phyloP scores from a whole-genome alignment of 345 rosid species.

The Rhodomyrtus tomentosa region DNA sequence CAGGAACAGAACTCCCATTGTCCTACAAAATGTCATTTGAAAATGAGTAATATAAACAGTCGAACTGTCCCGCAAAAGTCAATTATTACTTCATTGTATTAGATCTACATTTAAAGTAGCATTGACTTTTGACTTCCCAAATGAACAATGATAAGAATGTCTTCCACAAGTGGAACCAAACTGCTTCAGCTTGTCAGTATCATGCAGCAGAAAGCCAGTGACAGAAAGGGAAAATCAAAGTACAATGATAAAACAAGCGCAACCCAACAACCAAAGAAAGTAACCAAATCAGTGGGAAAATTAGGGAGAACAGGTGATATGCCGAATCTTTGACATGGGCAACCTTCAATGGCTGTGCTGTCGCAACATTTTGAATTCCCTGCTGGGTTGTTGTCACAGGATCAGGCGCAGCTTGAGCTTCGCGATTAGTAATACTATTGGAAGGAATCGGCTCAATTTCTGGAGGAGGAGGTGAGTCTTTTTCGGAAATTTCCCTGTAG shows the following conservation, averaged over 20 bases:
- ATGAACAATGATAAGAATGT: background rate
- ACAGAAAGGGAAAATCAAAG: background rate
- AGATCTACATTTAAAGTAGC: background rate
- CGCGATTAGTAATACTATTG: constrained; percentile 25
- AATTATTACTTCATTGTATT: background rate
- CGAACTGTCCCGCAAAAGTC: background rate
- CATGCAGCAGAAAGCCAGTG: background rate
- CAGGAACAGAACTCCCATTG: constrained; percentile 30
- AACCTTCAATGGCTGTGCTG: constrained; percentile 48
- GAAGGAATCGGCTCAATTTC: constrained; percentile 50
- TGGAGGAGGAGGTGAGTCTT: constrained; percentile 45
- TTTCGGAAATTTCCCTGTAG: constrained; percentile 54
- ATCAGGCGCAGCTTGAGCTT: constrained; percentile 27
- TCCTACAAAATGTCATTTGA: constrained; percentile 37
- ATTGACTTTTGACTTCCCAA: background rate
- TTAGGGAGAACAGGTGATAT: background rate
- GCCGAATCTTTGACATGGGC: background rate
- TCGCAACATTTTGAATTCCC: constrained; percentile 27
- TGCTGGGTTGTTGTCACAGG: constrained; percentile 18
- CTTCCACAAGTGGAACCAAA: background rate
- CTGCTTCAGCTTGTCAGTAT: background rate
- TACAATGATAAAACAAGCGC: background rate
- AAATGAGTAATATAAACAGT: background rate
- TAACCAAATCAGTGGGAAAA: background rate
- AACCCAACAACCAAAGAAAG: background rate